Evolutionary conservation across 805 yeast species (phyloP), one percentile per base, ranked within the genome.

Genomic region (Myxozyma vanderwaltii): DNA sequence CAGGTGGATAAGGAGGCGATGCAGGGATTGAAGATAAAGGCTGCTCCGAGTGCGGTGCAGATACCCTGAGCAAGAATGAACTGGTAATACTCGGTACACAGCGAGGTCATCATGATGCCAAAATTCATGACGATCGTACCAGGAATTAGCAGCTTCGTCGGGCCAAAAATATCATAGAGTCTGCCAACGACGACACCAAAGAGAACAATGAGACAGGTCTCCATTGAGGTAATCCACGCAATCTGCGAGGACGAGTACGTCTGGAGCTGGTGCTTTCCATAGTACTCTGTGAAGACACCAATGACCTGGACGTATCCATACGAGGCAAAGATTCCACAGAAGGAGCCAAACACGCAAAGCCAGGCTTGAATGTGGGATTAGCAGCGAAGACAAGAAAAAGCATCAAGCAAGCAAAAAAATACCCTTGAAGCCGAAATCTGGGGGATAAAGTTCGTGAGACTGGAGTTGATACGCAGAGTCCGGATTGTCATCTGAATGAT

Each of bases 281-380:
- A 71, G 53, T 70, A 71, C 1, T 65, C 64, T 17, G 26, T 19
- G 48, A 60, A 70, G 2, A 62, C 68, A 7, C 73, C 74, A 33
- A 61, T 58, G 38, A 46, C 52, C 33, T 61, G 62, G 49, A 61
- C 36, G 31, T 86, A 65, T 1, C 95, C 95, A 68, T 86, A 82
- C 2, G 82, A 77, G 48, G 81, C 79, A 5, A 82, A 70, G 57
- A 83, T 72, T 1, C 89, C 89, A 29, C 82, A 70, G 64, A 82
- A 81, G 0, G 85, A 78, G 1, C 86, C 87, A 12, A 81, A 55
- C 1, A 81, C 70, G 0, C 83, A 82, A 4, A 79, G 75, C 69
- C 85, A 74, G 76, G 87, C 86, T 48, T 8, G 2, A 35, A 2
- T 21, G 24, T 12, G 7, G 33, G 27, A 7, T 33, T 13, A 21